Evolutionary conservation across 2,329 filamentous ascomycete species (phyloP).

Genomic region (Thielaviopsis euricoi): DNA sequence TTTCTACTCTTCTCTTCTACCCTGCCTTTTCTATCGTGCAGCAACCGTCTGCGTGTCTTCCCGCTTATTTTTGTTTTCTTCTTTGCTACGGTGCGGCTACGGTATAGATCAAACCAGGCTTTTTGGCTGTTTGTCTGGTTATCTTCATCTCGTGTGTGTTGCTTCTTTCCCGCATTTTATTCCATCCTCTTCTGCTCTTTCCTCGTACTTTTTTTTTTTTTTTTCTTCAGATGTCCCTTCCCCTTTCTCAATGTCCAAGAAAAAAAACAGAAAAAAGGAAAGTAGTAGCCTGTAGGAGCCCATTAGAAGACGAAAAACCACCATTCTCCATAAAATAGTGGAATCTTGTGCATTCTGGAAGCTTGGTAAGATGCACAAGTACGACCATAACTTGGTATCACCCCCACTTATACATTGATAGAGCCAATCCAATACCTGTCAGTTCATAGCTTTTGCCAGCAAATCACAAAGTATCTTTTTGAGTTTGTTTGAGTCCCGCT

Average conservation of each 20-base stretch:
- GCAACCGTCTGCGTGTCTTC: too few species aligned
- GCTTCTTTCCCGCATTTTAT: too few species aligned
- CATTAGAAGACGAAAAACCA: neutral
- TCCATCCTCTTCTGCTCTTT: too few species aligned
- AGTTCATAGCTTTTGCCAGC: neutral
- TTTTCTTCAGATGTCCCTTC: neutral
- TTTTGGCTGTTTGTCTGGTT: too few species aligned
- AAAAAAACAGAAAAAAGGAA: neutral
- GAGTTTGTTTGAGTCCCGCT: neutral
- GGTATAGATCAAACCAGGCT: too few species aligned
- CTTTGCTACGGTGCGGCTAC: too few species aligned
- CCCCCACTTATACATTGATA: neutral
- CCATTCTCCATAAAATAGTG: neutral
- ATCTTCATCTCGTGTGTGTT: too few species aligned
- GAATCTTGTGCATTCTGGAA: neutral
- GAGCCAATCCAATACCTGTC: too few species aligned
- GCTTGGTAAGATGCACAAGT: neutral
- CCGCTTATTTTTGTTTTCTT: too few species aligned
- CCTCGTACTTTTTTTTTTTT: too few species aligned
- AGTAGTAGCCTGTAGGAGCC: neutral
- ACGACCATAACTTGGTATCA: neutral
- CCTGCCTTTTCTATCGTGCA: too few species aligned
- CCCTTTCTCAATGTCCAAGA: neutral
- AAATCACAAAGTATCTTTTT: neutral
- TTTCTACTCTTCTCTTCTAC: too few species aligned